Conservation (phyloP, 106 monocot species). For the Dioscorea dumetorum region DNA sequence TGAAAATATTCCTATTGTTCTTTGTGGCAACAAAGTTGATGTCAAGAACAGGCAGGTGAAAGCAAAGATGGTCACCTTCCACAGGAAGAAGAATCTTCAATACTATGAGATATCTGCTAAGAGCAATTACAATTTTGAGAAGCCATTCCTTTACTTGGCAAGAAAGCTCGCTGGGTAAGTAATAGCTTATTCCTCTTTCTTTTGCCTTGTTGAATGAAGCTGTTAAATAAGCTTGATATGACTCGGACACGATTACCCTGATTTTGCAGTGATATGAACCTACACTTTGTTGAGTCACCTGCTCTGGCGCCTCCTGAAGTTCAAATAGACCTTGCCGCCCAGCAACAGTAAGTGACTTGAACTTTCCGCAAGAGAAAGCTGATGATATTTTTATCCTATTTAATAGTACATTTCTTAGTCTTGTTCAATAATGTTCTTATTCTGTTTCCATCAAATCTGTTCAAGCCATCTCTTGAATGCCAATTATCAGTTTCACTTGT, state of each 20-base stretch:
- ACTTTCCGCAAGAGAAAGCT: not conserved
- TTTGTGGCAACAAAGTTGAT: slow-evolving; percentile 45
- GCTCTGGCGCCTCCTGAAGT: slow-evolving; percentile 59
- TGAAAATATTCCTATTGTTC: slow-evolving; percentile 39
- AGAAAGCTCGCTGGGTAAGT: slow-evolving; percentile 43
- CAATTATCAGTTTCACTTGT: too few species aligned
- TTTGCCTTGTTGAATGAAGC: not conserved
- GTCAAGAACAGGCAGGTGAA: slow-evolving; percentile 46
- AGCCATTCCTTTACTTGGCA: slow-evolving; percentile 38
- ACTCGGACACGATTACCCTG: not conserved
- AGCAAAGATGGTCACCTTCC: slow-evolving; percentile 35
- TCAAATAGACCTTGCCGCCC: slow-evolving; percentile 43
- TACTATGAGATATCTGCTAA: slow-evolving; percentile 46
- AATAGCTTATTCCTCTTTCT: too few species aligned
- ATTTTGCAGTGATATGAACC: slow-evolving; percentile 38
- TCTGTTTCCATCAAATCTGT: too few species aligned
- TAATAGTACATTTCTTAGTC: too few species aligned
- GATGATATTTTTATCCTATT: too few species aligned
- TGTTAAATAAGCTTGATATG: not conserved
- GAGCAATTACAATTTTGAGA: slow-evolving; percentile 48
- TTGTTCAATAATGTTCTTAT: too few species aligned
- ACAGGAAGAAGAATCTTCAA: slow-evolving; percentile 46
- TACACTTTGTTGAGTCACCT: slow-evolving; percentile 57
- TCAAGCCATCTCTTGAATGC: too few species aligned
- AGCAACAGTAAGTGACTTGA: slow-evolving; percentile 26